Evolutionary conservation across 208 protist species (phyloP).

Genomic region (Trypanosomatidae sp.): DNA sequence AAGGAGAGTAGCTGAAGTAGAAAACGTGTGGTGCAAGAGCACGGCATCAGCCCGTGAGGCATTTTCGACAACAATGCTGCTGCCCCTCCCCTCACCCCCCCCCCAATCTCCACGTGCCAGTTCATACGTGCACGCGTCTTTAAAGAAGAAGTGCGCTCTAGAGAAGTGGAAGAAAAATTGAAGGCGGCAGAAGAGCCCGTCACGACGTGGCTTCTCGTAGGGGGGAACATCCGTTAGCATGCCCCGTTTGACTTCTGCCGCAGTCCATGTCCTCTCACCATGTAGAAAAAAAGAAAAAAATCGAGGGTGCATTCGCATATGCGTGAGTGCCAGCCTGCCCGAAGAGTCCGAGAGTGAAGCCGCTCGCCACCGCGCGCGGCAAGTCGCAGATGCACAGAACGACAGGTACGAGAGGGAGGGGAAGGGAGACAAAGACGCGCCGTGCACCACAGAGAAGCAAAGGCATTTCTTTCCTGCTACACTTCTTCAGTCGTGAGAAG

Average conservation of each 20-base stretch:
- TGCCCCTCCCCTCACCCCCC: background rate
- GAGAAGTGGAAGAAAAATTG: background rate
- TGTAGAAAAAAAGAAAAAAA: background rate
- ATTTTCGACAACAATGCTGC: background rate
- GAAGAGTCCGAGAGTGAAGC: background rate
- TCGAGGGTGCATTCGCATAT: background rate
- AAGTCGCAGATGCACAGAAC: background rate
- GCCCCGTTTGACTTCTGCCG: background rate
- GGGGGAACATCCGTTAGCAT: background rate
- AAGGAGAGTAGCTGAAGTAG: background rate
- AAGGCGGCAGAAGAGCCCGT: background rate
- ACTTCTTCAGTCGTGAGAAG: background rate
- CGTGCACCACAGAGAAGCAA: background rate
- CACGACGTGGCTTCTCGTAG: background rate
- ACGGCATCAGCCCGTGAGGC: background rate
- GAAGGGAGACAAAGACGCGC: too few species aligned
- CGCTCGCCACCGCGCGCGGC: background rate
- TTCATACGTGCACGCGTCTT: background rate
- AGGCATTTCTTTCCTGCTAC: background rate
- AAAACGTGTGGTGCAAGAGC: background rate
- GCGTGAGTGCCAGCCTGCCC: background rate
- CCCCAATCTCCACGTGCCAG: background rate
- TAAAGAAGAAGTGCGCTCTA: background rate
- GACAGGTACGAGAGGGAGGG: background rate
- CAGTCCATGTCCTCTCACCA: background rate